Percentiles rank a stretch among this genome's conserved stretches.
Evolutionary conservation across 1,139 yeast species (phyloP).

Genomic region (Lodderomyces margitis): DNA sequence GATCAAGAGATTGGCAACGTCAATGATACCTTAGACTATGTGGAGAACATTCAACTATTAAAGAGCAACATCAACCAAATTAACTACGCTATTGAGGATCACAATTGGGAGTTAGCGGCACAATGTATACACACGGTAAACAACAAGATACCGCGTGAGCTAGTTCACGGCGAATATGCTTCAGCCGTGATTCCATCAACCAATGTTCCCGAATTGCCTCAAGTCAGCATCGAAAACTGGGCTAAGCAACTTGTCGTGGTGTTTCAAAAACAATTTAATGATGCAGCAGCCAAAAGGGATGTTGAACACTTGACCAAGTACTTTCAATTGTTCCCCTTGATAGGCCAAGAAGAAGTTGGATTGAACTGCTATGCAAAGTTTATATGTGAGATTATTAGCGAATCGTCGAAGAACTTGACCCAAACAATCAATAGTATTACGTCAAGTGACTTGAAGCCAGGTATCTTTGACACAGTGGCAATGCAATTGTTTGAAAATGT

Average conservation of each 20-base stretch:
- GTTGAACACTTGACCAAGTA: constrained; percentile 71
- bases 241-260: constrained; percentile 53
- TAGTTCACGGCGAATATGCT: constrained; percentile 69
- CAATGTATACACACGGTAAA: constrained; percentile 54
- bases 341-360: constrained; percentile 72
- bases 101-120: constrained; percentile 75
- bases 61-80: constrained; percentile 67
- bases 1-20: constrained; percentile 74
- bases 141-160: constrained; percentile 49
- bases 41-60: constrained; percentile 60
- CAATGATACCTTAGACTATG: constrained; percentile 61
- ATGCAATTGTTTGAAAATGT: constrained; percentile 81
- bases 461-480: constrained; percentile 64
- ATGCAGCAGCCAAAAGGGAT: constrained; percentile 66
- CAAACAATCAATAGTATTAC: constrained; percentile 35
- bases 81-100: constrained; percentile 60
- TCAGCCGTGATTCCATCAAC: constrained; percentile 84
- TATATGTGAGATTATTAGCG: constrained; percentile 80
- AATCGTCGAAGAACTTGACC: constrained; percentile 67
- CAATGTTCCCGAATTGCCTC: constrained; percentile 84
- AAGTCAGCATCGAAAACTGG: constrained; percentile 55
- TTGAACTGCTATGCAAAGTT: constrained; percentile 78
- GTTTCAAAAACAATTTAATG: constrained; percentile 62
- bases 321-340: constrained; percentile 85
- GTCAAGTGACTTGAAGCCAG: constrained; percentile 33